phyloP scores from a whole-genome alignment of 257 asterid genomes.

The Forsythia suspensa region DNA sequence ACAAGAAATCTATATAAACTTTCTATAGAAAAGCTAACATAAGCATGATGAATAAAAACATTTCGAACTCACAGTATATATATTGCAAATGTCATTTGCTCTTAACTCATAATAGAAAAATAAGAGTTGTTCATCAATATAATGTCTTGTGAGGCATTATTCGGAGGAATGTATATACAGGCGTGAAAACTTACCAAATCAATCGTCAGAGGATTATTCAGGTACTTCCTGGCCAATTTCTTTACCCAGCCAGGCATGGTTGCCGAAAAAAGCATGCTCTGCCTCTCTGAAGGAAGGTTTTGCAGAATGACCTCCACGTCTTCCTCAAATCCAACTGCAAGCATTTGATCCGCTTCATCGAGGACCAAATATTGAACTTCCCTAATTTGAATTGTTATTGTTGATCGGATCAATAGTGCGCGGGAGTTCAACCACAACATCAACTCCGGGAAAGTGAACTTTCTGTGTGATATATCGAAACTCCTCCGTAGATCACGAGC shows the following conservation, averaged over 20 bases:
- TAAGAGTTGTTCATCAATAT: not conserved
- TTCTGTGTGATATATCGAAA: constrained; percentile 71
- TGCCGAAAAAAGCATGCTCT: constrained; percentile 99
- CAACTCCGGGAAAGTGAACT: constrained; percentile 88
- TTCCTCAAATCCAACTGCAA: constrained; percentile 99
- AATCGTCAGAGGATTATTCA: constrained; percentile 82
- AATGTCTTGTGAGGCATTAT: not conserved
- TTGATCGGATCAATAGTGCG: constrained; percentile 85
- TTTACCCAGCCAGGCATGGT: constrained; percentile 99
- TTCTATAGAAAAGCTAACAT: not conserved
- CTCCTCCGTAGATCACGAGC: constrained; percentile 94
- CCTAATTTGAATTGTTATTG: constrained; percentile 66
- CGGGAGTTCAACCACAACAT: constrained; percentile 96
- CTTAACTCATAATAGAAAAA: not conserved
- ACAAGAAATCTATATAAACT: too few species aligned
- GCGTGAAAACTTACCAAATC: constrained; percentile 61
- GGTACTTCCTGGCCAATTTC: constrained; percentile 71
- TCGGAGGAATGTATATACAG: not conserved
- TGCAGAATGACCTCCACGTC: constrained; percentile 80
- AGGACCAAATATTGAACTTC: constrained; percentile 91
- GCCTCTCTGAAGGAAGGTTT: constrained; percentile 75
- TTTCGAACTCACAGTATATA: not conserved
- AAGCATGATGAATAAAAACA: too few species aligned
- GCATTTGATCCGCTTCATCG: constrained; percentile 99
- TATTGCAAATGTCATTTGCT: not conserved